phyloP scores from a whole-genome alignment of 2,329 filamentous ascomycete genomes.

The Botrytis deweyae region DNA sequence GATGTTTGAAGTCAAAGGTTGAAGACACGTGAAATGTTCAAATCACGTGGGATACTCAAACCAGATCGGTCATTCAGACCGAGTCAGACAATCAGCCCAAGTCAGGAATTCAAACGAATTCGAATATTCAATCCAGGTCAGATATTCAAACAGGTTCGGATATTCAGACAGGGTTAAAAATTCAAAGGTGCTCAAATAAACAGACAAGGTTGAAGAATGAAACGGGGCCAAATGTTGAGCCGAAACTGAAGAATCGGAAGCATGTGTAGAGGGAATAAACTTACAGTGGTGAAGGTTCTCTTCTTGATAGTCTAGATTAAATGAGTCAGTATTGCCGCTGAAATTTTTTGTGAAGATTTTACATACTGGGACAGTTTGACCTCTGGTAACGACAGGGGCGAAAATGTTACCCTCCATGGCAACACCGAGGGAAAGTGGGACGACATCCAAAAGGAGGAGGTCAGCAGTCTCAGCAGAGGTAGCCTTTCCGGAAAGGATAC shows the following conservation, averaged over 20 bases:
- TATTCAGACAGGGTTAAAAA: neutral
- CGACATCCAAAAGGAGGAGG: conserved; percentile 92
- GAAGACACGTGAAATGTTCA: no score
- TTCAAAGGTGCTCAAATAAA: no score
- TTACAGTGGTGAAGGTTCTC: conserved; percentile 11
- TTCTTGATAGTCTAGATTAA: neutral
- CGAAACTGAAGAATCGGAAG: neutral
- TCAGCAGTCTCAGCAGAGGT: conserved; percentile 92
- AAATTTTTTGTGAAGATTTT: conserved; percentile 46
- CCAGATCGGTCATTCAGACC: no score
- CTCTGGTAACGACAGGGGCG: conserved; percentile 84
- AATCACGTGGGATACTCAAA: no score
- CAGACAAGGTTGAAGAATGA: neutral
- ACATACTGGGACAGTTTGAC: conserved; percentile 71
- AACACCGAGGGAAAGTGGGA: conserved; percentile 94
- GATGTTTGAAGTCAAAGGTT: neutral
- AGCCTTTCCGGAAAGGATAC: conserved; percentile 97
- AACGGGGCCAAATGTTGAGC: neutral
- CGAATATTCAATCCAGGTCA: neutral
- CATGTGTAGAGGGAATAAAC: neutral
- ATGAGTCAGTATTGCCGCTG: conserved; percentile 50
- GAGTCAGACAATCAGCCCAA: no score
- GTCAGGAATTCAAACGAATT: neutral
- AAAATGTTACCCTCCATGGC: conserved; percentile 99
- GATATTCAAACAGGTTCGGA: neutral